phyloP scores from a whole-genome alignment of 2,329 filamentous ascomycete species.

The Lithohypha guttulata region DNA sequence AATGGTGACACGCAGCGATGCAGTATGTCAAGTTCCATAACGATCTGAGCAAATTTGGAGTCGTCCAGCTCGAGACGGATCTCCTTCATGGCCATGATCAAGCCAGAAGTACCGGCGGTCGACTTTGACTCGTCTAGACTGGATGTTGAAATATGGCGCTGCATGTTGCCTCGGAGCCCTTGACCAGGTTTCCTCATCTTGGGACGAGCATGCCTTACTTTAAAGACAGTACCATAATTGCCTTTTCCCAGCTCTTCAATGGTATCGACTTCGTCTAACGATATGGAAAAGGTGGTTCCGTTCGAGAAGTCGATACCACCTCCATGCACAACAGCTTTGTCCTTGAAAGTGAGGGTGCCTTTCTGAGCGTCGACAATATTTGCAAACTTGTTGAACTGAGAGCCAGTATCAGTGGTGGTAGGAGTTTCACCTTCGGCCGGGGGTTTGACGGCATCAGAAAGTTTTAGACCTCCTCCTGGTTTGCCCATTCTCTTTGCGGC shows the following conservation, averaged over 20 bases:
- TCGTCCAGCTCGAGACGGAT: conserved; percentile 92
- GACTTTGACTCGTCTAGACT: conserved; percentile 21
- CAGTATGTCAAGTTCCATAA: conserved; percentile 93
- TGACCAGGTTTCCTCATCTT: conserved; percentile 50
- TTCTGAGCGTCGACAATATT: conserved; percentile 87
- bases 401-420: conserved; percentile 25
- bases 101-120: conserved; percentile 48
- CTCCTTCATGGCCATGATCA: conserved; percentile 98
- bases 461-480: conserved; percentile 33
- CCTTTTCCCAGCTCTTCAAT: conserved; percentile 91
- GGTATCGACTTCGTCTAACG: conserved; percentile 87
- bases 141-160: conserved; percentile 25
- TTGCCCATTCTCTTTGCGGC: conserved; percentile 39
- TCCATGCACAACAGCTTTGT: conserved; percentile 79
- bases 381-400: conserved; percentile 55
- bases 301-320: conserved; percentile 87
- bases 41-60: conserved; percentile 89
- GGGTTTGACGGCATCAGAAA: conserved; percentile 41
- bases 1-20: conserved; percentile 91
- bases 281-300: conserved; percentile 84
- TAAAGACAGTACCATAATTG: conserved; percentile 97
- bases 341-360: conserved; percentile 83
- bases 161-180: conserved; percentile 50
- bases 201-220: conserved; percentile 74
- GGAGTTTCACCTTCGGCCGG: conserved; percentile 27